Percentiles rank a stretch among this genome's conserved stretches.
Evolutionary conservation across 352 stramenopile genomes (phyloP).

Genomic region (Blastocystis sp.): DNA sequence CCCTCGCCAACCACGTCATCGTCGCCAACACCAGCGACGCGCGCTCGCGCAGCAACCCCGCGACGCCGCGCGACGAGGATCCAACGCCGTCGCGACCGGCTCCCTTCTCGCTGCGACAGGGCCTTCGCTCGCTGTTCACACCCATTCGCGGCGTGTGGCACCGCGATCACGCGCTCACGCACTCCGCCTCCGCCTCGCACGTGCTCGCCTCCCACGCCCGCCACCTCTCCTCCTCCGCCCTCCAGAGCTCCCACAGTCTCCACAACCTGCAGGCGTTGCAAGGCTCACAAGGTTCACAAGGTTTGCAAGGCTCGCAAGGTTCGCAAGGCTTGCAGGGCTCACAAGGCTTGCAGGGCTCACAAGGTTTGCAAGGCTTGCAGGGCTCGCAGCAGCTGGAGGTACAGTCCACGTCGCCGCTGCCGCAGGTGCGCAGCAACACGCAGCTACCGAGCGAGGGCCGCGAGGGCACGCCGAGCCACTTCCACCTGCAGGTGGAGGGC

Average conservation of each 20-base stretch:
- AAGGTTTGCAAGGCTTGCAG: background rate
- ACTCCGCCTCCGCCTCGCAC: background rate
- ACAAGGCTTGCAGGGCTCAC: background rate
- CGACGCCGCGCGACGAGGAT: background rate
- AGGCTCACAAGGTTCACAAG: background rate
- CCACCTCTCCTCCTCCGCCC: background rate
- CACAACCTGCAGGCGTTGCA: background rate
- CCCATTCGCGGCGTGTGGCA: no score
- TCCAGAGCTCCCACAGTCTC: background rate
- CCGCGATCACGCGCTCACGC: background rate
- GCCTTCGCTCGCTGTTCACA: background rate
- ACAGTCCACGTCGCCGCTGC: background rate
- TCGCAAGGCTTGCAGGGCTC: background rate
- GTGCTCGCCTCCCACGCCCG: background rate
- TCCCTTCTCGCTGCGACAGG: background rate
- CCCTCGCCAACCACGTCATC: constrained; percentile 9
- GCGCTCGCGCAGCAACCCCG: background rate
- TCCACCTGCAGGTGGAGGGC: constrained; percentile 22
- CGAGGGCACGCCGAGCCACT: background rate
- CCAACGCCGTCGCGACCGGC: background rate
- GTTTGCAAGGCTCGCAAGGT: background rate
- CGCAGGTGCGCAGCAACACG: background rate
- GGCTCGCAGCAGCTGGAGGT: background rate
- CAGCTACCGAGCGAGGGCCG: background rate
- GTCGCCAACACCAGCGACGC: background rate